phyloP scores from a whole-genome alignment of 2,329 filamentous ascomycete species.

The Monosporascus sp. region DNA sequence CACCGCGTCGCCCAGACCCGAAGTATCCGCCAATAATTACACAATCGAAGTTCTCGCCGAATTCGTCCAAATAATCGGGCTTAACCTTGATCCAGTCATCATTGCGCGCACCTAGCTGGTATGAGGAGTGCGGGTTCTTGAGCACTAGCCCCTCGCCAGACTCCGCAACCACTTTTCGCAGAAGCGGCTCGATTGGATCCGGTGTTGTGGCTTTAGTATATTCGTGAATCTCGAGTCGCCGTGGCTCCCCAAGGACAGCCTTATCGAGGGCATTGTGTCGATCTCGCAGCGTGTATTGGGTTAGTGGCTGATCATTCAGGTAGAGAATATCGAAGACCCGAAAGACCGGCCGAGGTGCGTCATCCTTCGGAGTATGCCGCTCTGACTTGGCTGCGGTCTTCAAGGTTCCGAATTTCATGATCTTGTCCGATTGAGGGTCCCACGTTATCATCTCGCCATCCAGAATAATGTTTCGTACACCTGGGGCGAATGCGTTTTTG shows the following conservation, averaged over 20 bases:
- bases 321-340: slow-evolving; percentile 89
- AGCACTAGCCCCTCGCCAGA: slow-evolving; percentile 86
- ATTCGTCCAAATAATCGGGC: slow-evolving; percentile 96
- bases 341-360: slow-evolving; percentile 69
- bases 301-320: slow-evolving; percentile 75
- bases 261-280: slow-evolving; percentile 69
- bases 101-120: slow-evolving; percentile 82
- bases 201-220: slow-evolving; percentile 62
- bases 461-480: slow-evolving; percentile 80
- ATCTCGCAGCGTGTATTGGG: slow-evolving; percentile 76
- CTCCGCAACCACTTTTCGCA: slow-evolving; percentile 80
- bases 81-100: slow-evolving; percentile 99
- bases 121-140: slow-evolving; percentile 86
- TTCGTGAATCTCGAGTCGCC: slow-evolving; percentile 77
- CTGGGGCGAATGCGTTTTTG: slow-evolving; percentile 67
- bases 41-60: slow-evolving; percentile 88
- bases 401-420: slow-evolving; percentile 84
- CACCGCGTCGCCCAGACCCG: slow-evolving; percentile 80
- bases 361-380: slow-evolving; percentile 63
- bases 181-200: slow-evolving; percentile 69
- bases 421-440: slow-evolving; percentile 80
- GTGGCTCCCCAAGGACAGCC: slow-evolving; percentile 63
- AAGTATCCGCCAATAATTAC: slow-evolving; percentile 90
- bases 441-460: slow-evolving; percentile 99
- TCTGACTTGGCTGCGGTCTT: slow-evolving; percentile 85